Base-by-base conservation (phyloP, 225 moss, liverwort and hornwort genomes). In the Sphagnum contortum region DNA sequence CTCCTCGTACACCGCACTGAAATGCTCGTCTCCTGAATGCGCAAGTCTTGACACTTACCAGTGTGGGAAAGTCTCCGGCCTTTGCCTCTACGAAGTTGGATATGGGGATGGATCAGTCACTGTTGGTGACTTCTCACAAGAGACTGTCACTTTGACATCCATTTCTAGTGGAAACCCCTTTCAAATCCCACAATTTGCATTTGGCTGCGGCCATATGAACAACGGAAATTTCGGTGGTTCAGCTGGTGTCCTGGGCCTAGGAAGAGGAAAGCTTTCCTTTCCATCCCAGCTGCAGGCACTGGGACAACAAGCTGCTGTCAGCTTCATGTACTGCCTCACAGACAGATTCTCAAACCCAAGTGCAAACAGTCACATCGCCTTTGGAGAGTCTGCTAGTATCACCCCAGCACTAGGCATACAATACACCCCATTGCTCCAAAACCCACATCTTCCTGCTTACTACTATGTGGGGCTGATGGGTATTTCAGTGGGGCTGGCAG, bases 141-240 rank as follows among this genome's bases (percentile, higher is more conserved):
- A 92, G 69, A 88, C 85, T 0, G 58, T 92, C 8, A 85, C 85
- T 3, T 71, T 92, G 45, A 89, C 87, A 58, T 81, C 77, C 8
- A 81, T 74, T 13, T 66, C 64, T 0, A 29, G 29, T 29, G 79
- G 76, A 4, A 48, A 12, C 2, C 74, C 81, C 0, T 73, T 79
- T 60, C 45, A 61, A 52, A 61, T 93, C 55, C 73, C 72, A 4
- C 68, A 77, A 4, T 68, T 89, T 55, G 53, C 81, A 54, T 88
- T 92, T 56, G 93, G 93, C 0, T 93, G 90, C 69, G 90, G 93
- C 9, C 90, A 93, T 57, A 84, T 82, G 45, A 88, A 90, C 47
- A 57, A 76, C 51, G 93, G 90, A 1, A 65, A 86, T 50, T 90
- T 93, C 63, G 74, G 72, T 2, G 90, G 75, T 6, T 84, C 93